phyloP scores from a whole-genome alignment of 345 rosid genomes.

The Citrus hindsii region DNA sequence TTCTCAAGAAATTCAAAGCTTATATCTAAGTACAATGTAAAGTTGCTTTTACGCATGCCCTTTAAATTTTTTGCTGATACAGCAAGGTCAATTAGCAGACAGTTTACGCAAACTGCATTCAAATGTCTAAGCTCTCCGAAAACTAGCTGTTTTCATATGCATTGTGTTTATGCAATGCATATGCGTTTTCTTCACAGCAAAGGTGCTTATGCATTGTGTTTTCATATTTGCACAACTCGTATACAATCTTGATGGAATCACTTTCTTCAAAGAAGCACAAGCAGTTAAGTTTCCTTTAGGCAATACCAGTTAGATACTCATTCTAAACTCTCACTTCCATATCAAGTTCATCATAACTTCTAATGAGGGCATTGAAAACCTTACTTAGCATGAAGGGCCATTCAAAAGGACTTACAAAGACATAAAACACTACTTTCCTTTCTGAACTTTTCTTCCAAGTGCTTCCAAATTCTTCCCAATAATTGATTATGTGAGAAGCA shows the following conservation, averaged over 20 bases:
- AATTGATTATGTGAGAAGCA: background rate
- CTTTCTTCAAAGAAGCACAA: background rate
- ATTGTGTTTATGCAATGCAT: no score
- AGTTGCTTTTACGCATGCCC: conserved; percentile 6
- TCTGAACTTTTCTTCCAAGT: background rate
- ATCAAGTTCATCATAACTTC: background rate
- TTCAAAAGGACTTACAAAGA: background rate
- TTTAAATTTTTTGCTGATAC: background rate
- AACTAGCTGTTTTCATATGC: background rate
- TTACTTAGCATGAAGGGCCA: background rate
- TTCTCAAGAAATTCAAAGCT: conserved; percentile 9
- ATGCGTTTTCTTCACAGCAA: background rate
- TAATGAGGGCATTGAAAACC: background rate
- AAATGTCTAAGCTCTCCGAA: background rate
- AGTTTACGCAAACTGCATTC: no score
- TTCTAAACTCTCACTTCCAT: background rate
- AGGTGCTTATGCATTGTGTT: no score
- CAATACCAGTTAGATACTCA: background rate
- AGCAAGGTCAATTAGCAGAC: background rate
- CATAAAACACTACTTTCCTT: background rate
- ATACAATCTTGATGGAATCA: background rate
- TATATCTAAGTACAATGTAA: background rate
- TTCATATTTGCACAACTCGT: background rate
- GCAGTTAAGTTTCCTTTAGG: background rate
- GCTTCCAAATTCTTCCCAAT: background rate